Conservation (phyloP, 2,329 filamentous ascomycete genomes). For the Sclerotinia trifoliorum region DNA sequence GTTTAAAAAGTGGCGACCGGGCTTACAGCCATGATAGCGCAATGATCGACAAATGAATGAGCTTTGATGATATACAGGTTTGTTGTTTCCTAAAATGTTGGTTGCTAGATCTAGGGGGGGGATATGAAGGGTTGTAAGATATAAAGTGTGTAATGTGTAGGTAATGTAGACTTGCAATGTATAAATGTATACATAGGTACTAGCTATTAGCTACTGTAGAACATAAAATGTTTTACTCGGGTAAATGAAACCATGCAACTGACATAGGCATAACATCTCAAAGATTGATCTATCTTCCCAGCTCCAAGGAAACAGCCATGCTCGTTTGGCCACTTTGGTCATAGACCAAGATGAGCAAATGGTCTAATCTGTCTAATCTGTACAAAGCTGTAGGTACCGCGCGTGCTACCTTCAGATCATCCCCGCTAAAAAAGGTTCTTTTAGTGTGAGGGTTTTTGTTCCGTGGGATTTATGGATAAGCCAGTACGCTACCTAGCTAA, state of each 20-base stretch:
- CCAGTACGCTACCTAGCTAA: neutral
- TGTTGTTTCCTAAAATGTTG: too few species aligned
- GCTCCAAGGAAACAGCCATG: neutral
- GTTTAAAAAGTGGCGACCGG: neutral
- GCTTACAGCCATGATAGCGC: neutral
- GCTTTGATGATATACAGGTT: neutral
- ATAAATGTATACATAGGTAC: too few species aligned
- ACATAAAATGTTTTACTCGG: too few species aligned
- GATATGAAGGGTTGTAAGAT: too few species aligned
- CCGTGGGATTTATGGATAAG: neutral
- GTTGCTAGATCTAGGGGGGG: neutral
- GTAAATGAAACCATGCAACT: neutral
- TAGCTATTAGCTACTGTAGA: too few species aligned
- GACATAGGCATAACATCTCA: neutral
- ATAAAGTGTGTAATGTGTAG: too few species aligned
- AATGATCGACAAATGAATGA: neutral
- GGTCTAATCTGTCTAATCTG: neutral
- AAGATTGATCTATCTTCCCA: neutral
- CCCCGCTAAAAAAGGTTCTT: constrained; percentile 2
- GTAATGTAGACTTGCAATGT: too few species aligned
- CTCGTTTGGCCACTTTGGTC: neutral
- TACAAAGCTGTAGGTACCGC: constrained; percentile 10
- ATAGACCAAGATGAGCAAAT: neutral
- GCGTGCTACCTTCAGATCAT: constrained; percentile 7
- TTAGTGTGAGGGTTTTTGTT: neutral